Evolutionary conservation across 1,284 basidiomycete genomes (phyloP).

Genomic region (Ustilago shanxiensis): DNA sequence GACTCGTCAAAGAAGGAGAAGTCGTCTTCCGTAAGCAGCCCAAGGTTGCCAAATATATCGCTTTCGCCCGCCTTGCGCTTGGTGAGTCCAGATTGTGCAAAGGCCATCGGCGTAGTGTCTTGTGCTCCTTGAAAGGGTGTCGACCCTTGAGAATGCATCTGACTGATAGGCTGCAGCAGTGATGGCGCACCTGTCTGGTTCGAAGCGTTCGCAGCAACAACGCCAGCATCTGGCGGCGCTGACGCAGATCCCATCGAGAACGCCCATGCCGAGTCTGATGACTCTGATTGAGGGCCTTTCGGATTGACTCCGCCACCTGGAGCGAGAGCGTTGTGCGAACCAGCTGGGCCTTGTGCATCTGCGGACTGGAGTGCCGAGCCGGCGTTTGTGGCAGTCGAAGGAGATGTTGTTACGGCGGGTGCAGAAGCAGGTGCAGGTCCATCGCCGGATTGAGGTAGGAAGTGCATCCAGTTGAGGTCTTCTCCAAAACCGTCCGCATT

Average conservation of each 20-base stretch:
- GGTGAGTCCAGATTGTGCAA: conserved; percentile 11
- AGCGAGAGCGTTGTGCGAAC: not conserved
- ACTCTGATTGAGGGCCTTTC: conserved; percentile 2
- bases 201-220: conserved; percentile 2
- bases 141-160: conserved; percentile 14
- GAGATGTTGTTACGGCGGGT: conserved; percentile 3
- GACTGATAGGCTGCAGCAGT: conserved; percentile 21
- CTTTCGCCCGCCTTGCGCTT: conserved; percentile 44
- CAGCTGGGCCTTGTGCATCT: not conserved
- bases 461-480: conserved; percentile 43
- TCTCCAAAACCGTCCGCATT: conserved; percentile 18
- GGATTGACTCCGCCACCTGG: not conserved
- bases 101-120: conserved; percentile 13
- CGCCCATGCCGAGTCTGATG: conserved; percentile 10
- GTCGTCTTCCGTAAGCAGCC: conserved; percentile 64
- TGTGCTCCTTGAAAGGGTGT: conserved; percentile 18
- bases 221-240: not conserved
- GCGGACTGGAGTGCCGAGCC: not conserved
- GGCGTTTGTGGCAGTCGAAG: not conserved
- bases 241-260: conserved; percentile 6
- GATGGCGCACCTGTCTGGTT: conserved; percentile 3
- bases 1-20: conserved; percentile 66
- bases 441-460: conserved; percentile 19
- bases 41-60: conserved; percentile 50
- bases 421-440: conserved; percentile 9